These are phyloP conservation scores for Scolecobasidium constrictum DNA, from an alignment of 2,329 filamentous ascomycete genomes.

Conservation along the genomic window DNA sequence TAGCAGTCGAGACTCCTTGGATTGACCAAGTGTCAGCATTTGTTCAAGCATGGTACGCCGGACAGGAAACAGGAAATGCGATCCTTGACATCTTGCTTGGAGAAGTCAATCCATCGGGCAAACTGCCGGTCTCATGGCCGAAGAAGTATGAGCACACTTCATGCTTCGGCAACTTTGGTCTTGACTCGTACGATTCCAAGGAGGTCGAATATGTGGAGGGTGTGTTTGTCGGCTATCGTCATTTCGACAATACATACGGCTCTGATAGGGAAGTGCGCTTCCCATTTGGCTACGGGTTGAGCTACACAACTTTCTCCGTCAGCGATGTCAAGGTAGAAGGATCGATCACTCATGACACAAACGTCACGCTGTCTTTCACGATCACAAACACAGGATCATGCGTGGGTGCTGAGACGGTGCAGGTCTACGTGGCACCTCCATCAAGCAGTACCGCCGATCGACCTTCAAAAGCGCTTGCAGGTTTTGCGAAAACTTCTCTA, in stretches of 20 bases:
- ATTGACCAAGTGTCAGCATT: constrained; percentile 41
- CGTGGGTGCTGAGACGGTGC: constrained; percentile 57
- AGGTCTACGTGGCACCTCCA: constrained; percentile 49
- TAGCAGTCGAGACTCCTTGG: constrained; percentile 64
- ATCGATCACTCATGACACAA: constrained; percentile 27
- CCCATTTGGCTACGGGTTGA: constrained; percentile 48
- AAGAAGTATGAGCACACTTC: constrained; percentile 54
- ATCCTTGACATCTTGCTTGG: constrained; percentile 73
- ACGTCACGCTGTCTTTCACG: constrained; percentile 42
- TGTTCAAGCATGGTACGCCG: constrained; percentile 30
- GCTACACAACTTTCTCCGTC: constrained; percentile 53
- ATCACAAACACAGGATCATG: constrained; percentile 46
- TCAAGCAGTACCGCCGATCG: constrained; percentile 41
- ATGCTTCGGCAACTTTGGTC: constrained; percentile 63
- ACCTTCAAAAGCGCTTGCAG: constrained; percentile 53
- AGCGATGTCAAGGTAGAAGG: constrained; percentile 36
- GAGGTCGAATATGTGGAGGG: constrained; percentile 35
- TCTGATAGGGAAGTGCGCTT: constrained; percentile 47
- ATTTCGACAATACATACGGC: constrained; percentile 40
- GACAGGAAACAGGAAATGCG: constrained; percentile 76
- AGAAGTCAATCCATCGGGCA: constrained; percentile 63
- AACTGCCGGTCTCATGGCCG: constrained; percentile 64
- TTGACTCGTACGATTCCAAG: constrained; percentile 45
- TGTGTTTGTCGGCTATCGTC: constrained; percentile 52
- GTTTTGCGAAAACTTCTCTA: constrained; percentile 55